Conservation (phyloP, 2,329 filamentous ascomycete genomes). For the Xylaria sp. region DNA sequence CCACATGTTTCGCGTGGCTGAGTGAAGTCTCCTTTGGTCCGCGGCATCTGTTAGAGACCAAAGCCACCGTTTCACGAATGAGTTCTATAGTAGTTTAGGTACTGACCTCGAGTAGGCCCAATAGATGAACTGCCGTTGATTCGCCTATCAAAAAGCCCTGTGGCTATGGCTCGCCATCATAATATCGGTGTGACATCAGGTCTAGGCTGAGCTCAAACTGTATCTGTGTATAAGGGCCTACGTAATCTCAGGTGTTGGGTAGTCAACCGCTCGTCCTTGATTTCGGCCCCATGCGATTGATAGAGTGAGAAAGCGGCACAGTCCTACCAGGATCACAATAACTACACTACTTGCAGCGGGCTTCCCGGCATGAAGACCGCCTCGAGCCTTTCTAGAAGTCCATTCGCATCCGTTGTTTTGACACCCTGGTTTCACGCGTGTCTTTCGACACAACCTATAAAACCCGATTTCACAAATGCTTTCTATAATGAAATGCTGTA, state of each 20-base stretch:
- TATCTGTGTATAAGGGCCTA: not conserved
- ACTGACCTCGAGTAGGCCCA: not conserved
- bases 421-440: not conserved
- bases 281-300: not conserved
- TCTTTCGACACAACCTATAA: not conserved
- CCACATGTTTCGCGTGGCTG: slow-evolving; percentile 30
- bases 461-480: not conserved
- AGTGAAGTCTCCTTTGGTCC: slow-evolving; percentile 7
- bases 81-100: no score
- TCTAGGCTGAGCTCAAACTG: not conserved
- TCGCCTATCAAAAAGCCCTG: slow-evolving; percentile 1
- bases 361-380: slow-evolving; percentile 15
- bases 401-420: not conserved
- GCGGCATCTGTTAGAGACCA: not conserved
- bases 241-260: not conserved
- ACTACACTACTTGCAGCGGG: slow-evolving; percentile 14
- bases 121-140: not conserved
- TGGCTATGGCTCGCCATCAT: slow-evolving; percentile 1
- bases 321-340: slow-evolving; percentile 10
- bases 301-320: slow-evolving; percentile 12
- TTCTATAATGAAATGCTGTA: not conserved
- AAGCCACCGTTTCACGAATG: slow-evolving; percentile 19
- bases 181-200: not conserved
- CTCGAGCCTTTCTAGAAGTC: slow-evolving; percentile 15
- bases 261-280: not conserved